Evolutionary conservation across 2,329 filamentous ascomycete species (phyloP).

Genomic region (Colletotrichum cordylinicola): DNA sequence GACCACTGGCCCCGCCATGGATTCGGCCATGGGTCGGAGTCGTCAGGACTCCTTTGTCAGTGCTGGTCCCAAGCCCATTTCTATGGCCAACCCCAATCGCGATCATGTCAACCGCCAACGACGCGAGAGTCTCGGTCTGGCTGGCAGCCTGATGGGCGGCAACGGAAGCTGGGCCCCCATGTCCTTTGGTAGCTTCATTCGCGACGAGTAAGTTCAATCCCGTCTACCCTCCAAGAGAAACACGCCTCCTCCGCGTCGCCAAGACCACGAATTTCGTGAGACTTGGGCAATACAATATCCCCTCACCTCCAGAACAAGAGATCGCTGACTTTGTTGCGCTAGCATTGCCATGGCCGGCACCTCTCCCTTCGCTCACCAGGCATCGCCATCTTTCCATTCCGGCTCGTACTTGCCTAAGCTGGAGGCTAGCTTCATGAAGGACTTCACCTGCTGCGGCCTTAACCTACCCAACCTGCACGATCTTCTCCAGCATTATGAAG

Average conservation of each 20-base stretch:
- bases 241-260: background rate
- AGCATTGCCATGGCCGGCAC: constrained; percentile 96
- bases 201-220: constrained; percentile 82
- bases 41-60: constrained; percentile 72
- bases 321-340: constrained; percentile 24
- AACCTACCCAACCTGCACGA: constrained; percentile 93
- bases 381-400: constrained; percentile 95
- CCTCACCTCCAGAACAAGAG: background rate
- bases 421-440: constrained; percentile 96
- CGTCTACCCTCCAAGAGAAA: constrained; percentile 21
- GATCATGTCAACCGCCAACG: constrained; percentile 62
- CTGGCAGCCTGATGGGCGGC: constrained; percentile 74
- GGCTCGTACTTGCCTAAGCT: constrained; percentile 96
- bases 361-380: constrained; percentile 81
- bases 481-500: constrained; percentile 94
- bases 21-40: constrained; percentile 62
- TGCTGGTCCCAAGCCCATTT: constrained; percentile 70
- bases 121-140: constrained; percentile 66
- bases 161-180: constrained; percentile 94
- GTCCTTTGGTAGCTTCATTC: constrained; percentile 95
- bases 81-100: constrained; percentile 69
- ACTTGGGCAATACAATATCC: background rate
- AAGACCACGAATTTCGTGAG: background rate
- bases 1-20: constrained; percentile 65
- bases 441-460: constrained; percentile 93